Evolutionary conservation across 768 basidiomycete genomes (phyloP).

Genomic region (Boletus edulis): DNA sequence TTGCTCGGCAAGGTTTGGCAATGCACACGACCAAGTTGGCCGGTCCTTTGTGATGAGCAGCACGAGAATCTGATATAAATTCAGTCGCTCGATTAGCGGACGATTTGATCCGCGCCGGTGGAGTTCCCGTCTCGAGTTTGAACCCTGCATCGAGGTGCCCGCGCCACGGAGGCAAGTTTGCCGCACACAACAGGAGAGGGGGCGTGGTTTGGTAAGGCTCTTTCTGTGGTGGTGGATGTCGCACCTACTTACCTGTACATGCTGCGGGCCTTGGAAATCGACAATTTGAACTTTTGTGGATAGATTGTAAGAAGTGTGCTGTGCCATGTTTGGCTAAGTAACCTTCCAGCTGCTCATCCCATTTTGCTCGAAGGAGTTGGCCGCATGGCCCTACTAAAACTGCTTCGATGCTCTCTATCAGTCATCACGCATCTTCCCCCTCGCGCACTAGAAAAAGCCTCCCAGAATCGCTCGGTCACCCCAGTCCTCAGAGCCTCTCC

Average conservation of each 20-base stretch:
- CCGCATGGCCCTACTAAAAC: slow-evolving; percentile 19
- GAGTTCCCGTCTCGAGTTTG: not conserved
- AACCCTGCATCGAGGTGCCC: slow-evolving; percentile 7
- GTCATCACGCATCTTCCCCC: slow-evolving; percentile 10
- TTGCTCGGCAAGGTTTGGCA: not conserved
- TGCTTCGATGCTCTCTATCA: slow-evolving; percentile 15
- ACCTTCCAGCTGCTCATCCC: slow-evolving; percentile 12
- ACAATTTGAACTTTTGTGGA: slow-evolving; percentile 33
- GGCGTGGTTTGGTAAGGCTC: slow-evolving; percentile 26
- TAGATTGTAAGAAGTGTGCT: slow-evolving; percentile 24
- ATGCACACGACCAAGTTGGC: not conserved
- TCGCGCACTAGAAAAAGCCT: slow-evolving; percentile 24
- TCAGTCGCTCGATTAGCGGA: not conserved
- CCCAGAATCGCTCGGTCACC: not conserved
- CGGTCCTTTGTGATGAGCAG: not conserved
- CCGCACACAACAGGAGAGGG: slow-evolving; percentile 9
- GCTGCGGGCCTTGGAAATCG: slow-evolving; percentile 23
- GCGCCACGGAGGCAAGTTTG: slow-evolving; percentile 1
- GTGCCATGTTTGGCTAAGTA: slow-evolving; percentile 21
- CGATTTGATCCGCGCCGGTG: slow-evolving; percentile 9
- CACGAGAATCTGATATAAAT: not conserved
- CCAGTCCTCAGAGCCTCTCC: slow-evolving; percentile 1
- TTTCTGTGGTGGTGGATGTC: slow-evolving; percentile 8
- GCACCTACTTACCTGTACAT: slow-evolving; percentile 17
- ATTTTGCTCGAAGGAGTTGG: slow-evolving; percentile 19